A percentile compares a stretch with the other conserved stretches of the same genome.
Conservation (phyloP, 2,329 filamentous ascomycete species). For the Alternaria arbusti region DNA sequence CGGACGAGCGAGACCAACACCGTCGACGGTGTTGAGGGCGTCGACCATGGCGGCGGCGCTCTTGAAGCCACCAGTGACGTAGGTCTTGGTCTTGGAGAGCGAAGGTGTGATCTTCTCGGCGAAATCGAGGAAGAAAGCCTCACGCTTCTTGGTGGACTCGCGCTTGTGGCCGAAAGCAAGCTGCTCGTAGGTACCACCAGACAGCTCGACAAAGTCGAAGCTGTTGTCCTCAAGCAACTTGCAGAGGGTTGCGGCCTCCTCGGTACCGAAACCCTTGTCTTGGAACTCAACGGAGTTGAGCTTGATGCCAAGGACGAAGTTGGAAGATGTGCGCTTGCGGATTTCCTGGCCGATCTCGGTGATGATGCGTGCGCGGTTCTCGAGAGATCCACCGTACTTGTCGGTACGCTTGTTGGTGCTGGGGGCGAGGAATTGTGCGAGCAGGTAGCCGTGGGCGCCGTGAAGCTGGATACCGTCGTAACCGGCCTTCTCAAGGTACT, state of each 20-base stretch:
- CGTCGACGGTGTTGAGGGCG: conserved; percentile 64
- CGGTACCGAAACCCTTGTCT: conserved; percentile 57
- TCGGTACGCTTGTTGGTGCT: conserved; percentile 53
- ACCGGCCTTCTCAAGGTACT: conserved; percentile 68
- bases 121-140: conserved; percentile 67
- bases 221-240: conserved; percentile 56
- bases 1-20: conserved; percentile 65
- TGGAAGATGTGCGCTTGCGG: conserved; percentile 42
- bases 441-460: conserved; percentile 54
- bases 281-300: conserved; percentile 66
- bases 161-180: conserved; percentile 59
- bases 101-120: conserved; percentile 61
- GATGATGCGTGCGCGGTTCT: conserved; percentile 52
- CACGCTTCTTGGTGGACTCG: conserved; percentile 62
- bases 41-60: conserved; percentile 63
- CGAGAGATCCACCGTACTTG: conserved; percentile 53
- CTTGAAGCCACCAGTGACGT: conserved; percentile 66
- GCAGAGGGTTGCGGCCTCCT: conserved; percentile 59
- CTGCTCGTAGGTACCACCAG: conserved; percentile 65
- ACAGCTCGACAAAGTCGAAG: conserved; percentile 66
- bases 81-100: conserved; percentile 63
- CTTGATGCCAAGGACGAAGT: conserved; percentile 62
- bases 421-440: conserved; percentile 54
- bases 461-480: conserved; percentile 60
- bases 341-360: conserved; percentile 50